Base-by-base conservation (phyloP, 2,329 filamentous ascomycete genomes). In the Tricladium varicosporioides region DNA sequence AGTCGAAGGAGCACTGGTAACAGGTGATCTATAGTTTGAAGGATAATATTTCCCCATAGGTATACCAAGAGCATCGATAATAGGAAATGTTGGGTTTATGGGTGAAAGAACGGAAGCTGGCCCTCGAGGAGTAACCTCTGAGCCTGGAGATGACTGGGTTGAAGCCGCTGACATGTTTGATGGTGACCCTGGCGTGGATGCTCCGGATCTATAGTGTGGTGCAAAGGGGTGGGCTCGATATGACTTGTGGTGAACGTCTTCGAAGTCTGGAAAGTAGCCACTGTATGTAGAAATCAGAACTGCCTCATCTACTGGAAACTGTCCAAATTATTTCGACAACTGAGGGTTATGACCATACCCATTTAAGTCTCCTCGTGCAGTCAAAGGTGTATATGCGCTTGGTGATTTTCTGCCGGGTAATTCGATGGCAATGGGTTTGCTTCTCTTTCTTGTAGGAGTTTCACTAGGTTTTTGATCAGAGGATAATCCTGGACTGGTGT, bases 21-120 rank as follows among this genome's bases (percentile, higher is more conserved):
- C 70, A 13, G 57, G 57, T 72, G 50, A 74, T 62, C 83, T 80
- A 63, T 84, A 86, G 69, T 85, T 85, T 22, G 81, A 79, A 0
- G 83, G 83, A 57, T 86, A 84, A 64, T 86, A 86, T 70, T 85
- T 86, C 19, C 83, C 83, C 71, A 84, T 74, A 0, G 82, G 80
- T 32, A 83, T 70, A 70, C 36, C 22, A 11, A 69, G 54, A 16
- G 59, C 44, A 32, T 63, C 51, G 50, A 60, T 52, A 53, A 59
- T 50, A 11, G 56, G 45, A 5, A 60, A 53, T 5, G 54, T 51
- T 9, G 58, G 53, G 15, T 19, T 46, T 15, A 54, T 44, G 14
- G 54, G 36, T 33, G 53, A 58, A 58, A 54, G 57, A 52, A 58
- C 15, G 14, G 45, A 22, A 14, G 60, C 14, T 16, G 57, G n/a